Evolutionary conservation across 768 basidiomycete genomes (phyloP), one percentile per base, ranked within the genome.

Genomic region (Fistulinella prunicolor): DNA sequence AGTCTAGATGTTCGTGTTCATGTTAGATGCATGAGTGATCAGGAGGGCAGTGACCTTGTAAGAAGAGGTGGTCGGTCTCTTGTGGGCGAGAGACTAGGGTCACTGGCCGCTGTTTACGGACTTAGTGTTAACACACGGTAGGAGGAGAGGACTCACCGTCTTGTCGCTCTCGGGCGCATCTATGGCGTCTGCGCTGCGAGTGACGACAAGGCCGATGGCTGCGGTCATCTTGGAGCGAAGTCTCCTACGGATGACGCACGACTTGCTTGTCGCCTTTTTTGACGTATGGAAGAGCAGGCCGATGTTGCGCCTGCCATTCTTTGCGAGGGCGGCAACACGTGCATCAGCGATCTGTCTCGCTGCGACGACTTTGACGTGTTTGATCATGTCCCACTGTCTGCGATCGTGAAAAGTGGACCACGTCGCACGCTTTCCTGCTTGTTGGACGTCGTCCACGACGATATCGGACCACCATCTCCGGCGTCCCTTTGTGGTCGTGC

Each of bases 201-300:
- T 17, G 34, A 63, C 30, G 40, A 65, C 58, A 9, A 64, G 58
- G 13, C 2, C 13, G 13, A 64, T 49, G 1, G 58, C 63, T 0
- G 58, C 41, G 1, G 38, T 50, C 38, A 63, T 48, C 42, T 65
- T 63, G 39, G 61, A 48, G 4, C 58, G 55, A 3, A 63, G 51
- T 12, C 53, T 38, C 17, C 51, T 39, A 4, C 63, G 63, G 13
- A 64, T 9, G 8, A 63, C 61, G 4, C 26, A 51, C 6, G 46
- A 55, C 26, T 63, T 65, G 53, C 54, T 62, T 2, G 60, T 64
- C 2, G 44, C 35, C 43, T 62, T 65, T 41, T 65, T 65, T 6
- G 58, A 44, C 1, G 44, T 54, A 41, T 55, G 53, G 28, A 58
- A 64, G 17, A 60, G 49, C 0, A 64, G 44, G 20, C 49, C 20